phyloP scores from a whole-genome alignment of 306 rosid genomes.

The Trifolium subterraneum region DNA sequence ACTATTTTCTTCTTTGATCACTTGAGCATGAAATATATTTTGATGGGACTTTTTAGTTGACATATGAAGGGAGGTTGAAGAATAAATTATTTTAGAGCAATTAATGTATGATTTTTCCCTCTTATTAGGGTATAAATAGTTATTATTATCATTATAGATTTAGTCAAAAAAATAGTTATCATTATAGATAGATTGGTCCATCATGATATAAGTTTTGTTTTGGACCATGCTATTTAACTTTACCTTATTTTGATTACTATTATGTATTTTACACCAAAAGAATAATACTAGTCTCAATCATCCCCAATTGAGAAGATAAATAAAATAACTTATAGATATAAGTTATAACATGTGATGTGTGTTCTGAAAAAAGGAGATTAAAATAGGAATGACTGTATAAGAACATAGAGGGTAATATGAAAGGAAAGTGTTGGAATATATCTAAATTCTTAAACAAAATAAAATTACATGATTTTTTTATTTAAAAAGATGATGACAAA shows the following conservation, averaged over 20 bases:
- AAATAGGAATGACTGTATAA: neutral
- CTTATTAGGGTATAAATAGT: neutral
- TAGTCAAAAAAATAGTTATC: neutral
- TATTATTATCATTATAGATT: neutral
- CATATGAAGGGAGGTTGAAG: neutral
- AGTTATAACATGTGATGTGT: neutral
- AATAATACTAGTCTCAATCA: neutral
- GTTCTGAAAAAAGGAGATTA: neutral
- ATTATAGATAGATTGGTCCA: neutral
- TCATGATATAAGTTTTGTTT: neutral
- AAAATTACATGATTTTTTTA: neutral
- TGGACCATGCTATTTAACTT: neutral
- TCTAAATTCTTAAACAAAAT: neutral
- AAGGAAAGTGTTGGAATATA: neutral
- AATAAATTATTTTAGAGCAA: too few species aligned
- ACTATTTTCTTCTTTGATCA: neutral
- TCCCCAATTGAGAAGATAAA: neutral
- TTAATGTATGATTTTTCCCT: neutral
- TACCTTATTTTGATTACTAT: neutral
- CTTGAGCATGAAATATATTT: neutral
- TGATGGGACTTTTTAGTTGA: neutral
- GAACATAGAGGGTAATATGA: neutral
- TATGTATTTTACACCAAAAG: neutral
- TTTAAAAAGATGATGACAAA: neutral
- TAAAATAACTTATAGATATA: neutral